Percentiles rank a stretch among this genome's conserved stretches.
These are phyloP conservation scores for Chaetomium strumarium DNA, from an alignment of 2,329 filamentous ascomycete genomes.

Conservation along the genomic window DNA sequence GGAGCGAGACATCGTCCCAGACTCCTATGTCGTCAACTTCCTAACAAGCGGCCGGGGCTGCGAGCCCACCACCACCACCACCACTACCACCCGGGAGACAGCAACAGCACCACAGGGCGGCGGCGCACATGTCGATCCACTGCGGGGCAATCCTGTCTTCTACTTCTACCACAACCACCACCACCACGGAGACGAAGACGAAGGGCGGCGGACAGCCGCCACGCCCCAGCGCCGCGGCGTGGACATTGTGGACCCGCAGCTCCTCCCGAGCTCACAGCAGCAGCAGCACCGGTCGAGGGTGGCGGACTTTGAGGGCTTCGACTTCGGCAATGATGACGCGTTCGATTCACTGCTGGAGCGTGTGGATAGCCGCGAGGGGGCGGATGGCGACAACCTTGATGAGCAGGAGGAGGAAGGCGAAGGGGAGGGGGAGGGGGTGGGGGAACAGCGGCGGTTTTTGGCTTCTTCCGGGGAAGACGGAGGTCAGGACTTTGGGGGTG, in stretches of 20 bases:
- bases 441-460: conserved; percentile 20
- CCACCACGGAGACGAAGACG: too few species aligned
- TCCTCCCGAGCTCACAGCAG: too few species aligned
- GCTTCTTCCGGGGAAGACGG: conserved; percentile 2
- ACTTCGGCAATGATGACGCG: conserved; percentile 9
- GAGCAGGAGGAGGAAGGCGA: too few species aligned
- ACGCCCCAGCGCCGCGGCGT: conserved; percentile 19
- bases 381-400: neutral
- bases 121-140: too few species aligned
- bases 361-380: conserved; percentile 3
- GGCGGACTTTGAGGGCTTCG: conserved; percentile 30
- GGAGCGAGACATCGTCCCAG: conserved; percentile 40
- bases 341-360: conserved; percentile 2
- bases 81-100: too few species aligned
- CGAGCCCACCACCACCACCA: conserved; percentile 41
- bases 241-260: conserved; percentile 22
- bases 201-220: neutral
- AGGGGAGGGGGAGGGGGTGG: too few species aligned
- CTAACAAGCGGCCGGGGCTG: conserved; percentile 51
- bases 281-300: conserved; percentile 30
- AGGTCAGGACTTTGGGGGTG: conserved; percentile 32
- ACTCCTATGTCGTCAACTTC: conserved; percentile 52
- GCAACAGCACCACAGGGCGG: too few species aligned
- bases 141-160: too few species aligned
- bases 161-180: too few species aligned